These are phyloP conservation scores for Starmerella powellii DNA, from an alignment of 805 yeast genomes.

Conservation along the genomic window DNA sequence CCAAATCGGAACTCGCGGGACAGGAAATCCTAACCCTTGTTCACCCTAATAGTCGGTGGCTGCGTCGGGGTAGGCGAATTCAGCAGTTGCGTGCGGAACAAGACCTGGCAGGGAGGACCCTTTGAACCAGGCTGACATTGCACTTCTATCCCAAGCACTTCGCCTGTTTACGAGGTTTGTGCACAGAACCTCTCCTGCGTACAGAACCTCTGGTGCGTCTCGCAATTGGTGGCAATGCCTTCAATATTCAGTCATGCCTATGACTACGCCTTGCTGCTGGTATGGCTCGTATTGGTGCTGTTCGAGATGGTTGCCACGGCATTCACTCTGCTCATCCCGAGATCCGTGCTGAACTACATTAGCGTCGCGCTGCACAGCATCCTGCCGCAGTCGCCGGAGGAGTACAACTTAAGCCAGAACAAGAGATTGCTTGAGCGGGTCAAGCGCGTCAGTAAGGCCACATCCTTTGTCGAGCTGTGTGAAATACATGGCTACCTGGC, in stretches of 20 bases:
- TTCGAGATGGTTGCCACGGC: slow-evolving; percentile 20
- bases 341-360: slow-evolving; percentile 13
- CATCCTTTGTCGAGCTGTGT: slow-evolving; percentile 51
- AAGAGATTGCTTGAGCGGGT: slow-evolving; percentile 6
- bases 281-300: slow-evolving; percentile 18
- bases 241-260: slow-evolving; percentile 3
- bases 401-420: slow-evolving; percentile 10
- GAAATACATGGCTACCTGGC: slow-evolving; percentile 52
- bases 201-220: neutral
- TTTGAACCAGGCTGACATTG: too few relatives aligned
- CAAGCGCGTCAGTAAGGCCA: slow-evolving; percentile 13
- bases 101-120: too few relatives aligned
- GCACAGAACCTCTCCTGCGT: too few relatives aligned
- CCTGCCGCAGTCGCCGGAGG: slow-evolving; percentile 13
- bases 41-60: too few relatives aligned
- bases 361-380: slow-evolving; percentile 8
- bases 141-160: too few relatives aligned
- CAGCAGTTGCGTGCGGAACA: too few relatives aligned
- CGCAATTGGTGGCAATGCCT: neutral
- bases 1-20: too few relatives aligned
- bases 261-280: slow-evolving; percentile 13
- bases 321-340: slow-evolving; percentile 21
- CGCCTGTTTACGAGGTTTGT: too few relatives aligned
- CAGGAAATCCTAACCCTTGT: too few relatives aligned
- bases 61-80: too few relatives aligned